A percentile compares a stretch with the other conserved stretches of the same genome.
Conservation (phyloP, 2,329 filamentous ascomycete genomes). For the Fusarium zealandicum region DNA sequence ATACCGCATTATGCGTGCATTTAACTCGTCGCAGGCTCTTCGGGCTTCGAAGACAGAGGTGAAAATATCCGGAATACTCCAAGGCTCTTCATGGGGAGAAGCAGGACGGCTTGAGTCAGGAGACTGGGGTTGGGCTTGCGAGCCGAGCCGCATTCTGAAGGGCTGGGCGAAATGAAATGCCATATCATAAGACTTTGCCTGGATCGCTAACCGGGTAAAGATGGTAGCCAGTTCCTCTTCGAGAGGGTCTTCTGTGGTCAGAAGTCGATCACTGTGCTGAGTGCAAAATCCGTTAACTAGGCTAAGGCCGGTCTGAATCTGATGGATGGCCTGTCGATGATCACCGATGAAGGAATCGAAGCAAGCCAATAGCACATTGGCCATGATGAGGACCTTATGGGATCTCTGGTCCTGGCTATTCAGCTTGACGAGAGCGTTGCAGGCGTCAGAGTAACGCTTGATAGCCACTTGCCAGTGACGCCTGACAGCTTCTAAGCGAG, state of each 20-base stretch:
- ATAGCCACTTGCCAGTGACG: slow-evolving; percentile 67
- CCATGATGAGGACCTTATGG: slow-evolving; percentile 66
- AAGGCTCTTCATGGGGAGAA: slow-evolving; percentile 45
- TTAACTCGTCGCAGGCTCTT: slow-evolving; percentile 62
- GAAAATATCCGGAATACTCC: slow-evolving; percentile 50
- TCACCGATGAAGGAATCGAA: slow-evolving; percentile 73
- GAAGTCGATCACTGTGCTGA: slow-evolving; percentile 47
- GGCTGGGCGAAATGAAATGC: slow-evolving; percentile 71
- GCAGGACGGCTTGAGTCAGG: slow-evolving; percentile 52
- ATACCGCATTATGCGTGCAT: slow-evolving; percentile 64
- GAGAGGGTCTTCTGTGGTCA: slow-evolving; percentile 54
- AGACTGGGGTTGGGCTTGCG: slow-evolving; percentile 47
- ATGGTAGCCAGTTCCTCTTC: slow-evolving; percentile 68
- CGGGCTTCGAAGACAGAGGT: slow-evolving; percentile 61
- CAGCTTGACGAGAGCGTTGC: slow-evolving; percentile 57
- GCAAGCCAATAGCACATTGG: slow-evolving; percentile 70
- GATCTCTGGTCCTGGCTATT: slow-evolving; percentile 53
- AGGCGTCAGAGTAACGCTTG: slow-evolving; percentile 64
- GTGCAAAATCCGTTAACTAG: slow-evolving; percentile 61
- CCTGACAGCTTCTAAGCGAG: slow-evolving; percentile 45
- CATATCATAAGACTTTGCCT: slow-evolving; percentile 73
- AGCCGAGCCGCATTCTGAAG: slow-evolving; percentile 59
- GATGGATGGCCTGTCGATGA: slow-evolving; percentile 66
- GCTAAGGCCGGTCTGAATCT: slow-evolving; percentile 65
- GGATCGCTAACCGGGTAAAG: slow-evolving; percentile 69